Conservation (phyloP, 2,329 filamentous ascomycete genomes). For the Sphaerostilbella broomeana region DNA sequence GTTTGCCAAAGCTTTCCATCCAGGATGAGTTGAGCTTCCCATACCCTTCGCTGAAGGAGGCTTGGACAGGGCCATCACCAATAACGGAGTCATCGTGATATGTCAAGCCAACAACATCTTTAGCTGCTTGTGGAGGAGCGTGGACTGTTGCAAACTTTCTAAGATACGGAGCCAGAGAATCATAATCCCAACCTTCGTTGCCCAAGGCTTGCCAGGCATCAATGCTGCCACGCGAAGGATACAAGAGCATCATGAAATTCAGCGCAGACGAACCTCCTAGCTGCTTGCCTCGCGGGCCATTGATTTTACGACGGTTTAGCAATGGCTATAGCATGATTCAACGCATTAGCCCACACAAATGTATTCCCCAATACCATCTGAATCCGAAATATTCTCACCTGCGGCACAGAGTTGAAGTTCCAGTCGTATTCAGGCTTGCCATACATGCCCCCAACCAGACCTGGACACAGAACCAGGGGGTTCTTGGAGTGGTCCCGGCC, state of each 20-base stretch:
- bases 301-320: slow-evolving; percentile 16
- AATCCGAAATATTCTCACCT: slow-evolving; percentile 13
- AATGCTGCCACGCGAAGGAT: slow-evolving; percentile 14
- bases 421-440: slow-evolving; percentile 17
- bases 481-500: slow-evolving; percentile 16
- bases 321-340: not conserved
- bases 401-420: slow-evolving; percentile 19
- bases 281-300: slow-evolving; percentile 41
- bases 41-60: slow-evolving; percentile 31
- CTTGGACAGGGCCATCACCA: slow-evolving; percentile 31
- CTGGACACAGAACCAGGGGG: slow-evolving; percentile 15
- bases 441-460: slow-evolving; percentile 16
- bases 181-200: slow-evolving; percentile 22
- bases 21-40: slow-evolving; percentile 28
- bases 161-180: slow-evolving; percentile 27
- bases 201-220: slow-evolving; percentile 23
- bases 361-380: not conserved
- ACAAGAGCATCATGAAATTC: slow-evolving; percentile 43
- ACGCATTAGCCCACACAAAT: not conserved
- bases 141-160: slow-evolving; percentile 29
- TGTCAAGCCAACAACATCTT: slow-evolving; percentile 23
- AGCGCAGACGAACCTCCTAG: slow-evolving; percentile 49
- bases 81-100: slow-evolving; percentile 27
- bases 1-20: slow-evolving; percentile 29
- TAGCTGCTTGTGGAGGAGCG: slow-evolving; percentile 20